Conservation (phyloP, 768 basidiomycete species). For the Rhizopogon sp. region DNA sequence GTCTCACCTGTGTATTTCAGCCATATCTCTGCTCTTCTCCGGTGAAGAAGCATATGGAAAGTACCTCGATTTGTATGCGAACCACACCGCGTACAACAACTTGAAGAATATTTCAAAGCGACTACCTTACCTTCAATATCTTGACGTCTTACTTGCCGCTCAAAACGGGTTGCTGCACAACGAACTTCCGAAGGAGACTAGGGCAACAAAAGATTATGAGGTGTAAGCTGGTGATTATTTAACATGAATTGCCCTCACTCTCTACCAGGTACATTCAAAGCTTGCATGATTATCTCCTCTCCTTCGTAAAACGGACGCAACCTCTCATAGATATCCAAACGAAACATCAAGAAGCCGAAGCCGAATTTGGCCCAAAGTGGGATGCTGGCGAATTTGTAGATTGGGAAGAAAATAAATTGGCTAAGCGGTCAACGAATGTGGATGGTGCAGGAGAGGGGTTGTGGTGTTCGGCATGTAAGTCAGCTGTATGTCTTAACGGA, state of each 20-base stretch:
- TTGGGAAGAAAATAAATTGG: conserved; percentile 57
- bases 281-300: conserved; percentile 79
- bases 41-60: conserved; percentile 95
- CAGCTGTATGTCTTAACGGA: conserved; percentile 1
- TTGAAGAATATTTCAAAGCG: conserved; percentile 80
- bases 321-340: conserved; percentile 76
- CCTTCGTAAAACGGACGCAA: conserved; percentile 79
- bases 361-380: conserved; percentile 79
- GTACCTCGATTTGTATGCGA: conserved; percentile 88
- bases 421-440: conserved; percentile 31
- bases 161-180: conserved; percentile 57
- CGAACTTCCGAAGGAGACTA: conserved; percentile 65
- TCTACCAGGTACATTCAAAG: conserved; percentile 70
- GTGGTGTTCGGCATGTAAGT: conserved; percentile 93
- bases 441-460: conserved; percentile 63
- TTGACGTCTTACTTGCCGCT: conserved; percentile 75
- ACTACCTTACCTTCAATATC: conserved; percentile 87
- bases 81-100: conserved; percentile 88
- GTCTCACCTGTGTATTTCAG: conserved; percentile 32
- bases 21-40: conserved; percentile 82
- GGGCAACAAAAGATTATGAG: conserved; percentile 74
- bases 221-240: conserved; percentile 41
- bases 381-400: conserved; percentile 64
- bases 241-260: conserved; percentile 5
- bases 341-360: conserved; percentile 57